phyloP scores from a whole-genome alignment of 768 basidiomycete species.

The Rhodosporidiobolus sp. region DNA sequence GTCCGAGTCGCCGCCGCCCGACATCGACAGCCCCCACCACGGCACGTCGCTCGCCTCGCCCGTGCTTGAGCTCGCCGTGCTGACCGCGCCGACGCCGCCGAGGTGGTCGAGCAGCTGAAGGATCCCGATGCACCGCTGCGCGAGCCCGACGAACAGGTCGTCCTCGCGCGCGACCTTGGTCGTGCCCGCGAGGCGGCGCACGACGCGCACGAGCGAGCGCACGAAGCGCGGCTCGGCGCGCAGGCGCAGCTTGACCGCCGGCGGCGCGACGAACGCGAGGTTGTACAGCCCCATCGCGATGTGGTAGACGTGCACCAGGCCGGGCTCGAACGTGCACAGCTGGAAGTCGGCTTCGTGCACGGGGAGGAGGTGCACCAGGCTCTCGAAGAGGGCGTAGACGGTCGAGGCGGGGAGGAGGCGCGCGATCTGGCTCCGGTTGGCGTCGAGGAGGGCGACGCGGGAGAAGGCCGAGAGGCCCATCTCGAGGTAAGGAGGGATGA shows the following conservation, averaged over 20 bases:
- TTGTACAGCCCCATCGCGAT: slow-evolving; percentile 78
- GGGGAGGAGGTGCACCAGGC: slow-evolving; percentile 79
- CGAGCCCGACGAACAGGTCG: slow-evolving; percentile 46
- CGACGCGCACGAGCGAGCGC: slow-evolving; percentile 57
- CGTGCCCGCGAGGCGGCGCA: slow-evolving; percentile 36
- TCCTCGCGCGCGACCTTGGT: slow-evolving; percentile 14
- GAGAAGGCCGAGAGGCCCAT: slow-evolving; percentile 80
- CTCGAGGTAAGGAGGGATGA: slow-evolving; percentile 57
- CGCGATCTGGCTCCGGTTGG: slow-evolving; percentile 70
- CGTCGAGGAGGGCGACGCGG: slow-evolving; percentile 70
- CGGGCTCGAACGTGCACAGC: slow-evolving; percentile 55
- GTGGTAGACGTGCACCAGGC: slow-evolving; percentile 77
- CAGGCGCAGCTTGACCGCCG: slow-evolving; percentile 66
- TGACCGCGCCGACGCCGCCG: slow-evolving; percentile 8
- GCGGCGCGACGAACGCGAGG: slow-evolving; percentile 75
- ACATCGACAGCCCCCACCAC: slow-evolving; percentile 34
- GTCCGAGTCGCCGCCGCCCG: background rate
- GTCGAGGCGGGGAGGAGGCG: slow-evolving; percentile 59
- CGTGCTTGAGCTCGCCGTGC: background rate
- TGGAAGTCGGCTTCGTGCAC: slow-evolving; percentile 68
- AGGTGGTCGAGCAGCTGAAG: slow-evolving; percentile 39
- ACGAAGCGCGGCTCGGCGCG: slow-evolving; percentile 67
- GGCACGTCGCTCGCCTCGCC: slow-evolving; percentile 14
- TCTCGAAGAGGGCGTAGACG: slow-evolving; percentile 63
- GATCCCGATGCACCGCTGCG: slow-evolving; percentile 48